Evolutionary conservation across 2,329 filamentous ascomycete genomes (phyloP).

Genomic region (Xylaria sp.): DNA sequence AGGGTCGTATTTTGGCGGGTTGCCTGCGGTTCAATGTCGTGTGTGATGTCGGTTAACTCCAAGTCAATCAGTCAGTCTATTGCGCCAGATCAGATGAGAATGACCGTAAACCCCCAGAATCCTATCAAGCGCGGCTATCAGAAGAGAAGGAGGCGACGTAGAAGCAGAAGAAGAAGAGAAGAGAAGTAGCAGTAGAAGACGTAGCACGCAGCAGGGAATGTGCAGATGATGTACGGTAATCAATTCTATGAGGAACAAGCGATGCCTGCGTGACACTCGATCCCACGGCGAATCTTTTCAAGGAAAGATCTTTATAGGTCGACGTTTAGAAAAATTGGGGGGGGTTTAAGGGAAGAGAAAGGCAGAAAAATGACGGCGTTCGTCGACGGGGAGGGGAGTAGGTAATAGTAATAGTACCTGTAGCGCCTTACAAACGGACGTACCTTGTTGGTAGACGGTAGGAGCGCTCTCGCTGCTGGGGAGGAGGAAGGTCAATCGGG

Average conservation of each 20-base stretch:
- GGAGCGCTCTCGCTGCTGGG: not conserved
- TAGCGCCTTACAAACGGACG: not conserved
- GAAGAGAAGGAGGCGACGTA: not conserved
- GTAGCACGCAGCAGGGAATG: not conserved
- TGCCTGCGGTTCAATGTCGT: not conserved
- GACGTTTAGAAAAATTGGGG: conserved; percentile 8
- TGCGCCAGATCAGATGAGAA: not conserved
- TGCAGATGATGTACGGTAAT: not conserved
- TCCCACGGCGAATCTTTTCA: conserved; percentile 3
- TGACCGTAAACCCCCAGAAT: not conserved
- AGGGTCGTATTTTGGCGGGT: not conserved
- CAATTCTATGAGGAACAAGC: conserved; percentile 10
- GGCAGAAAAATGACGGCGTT: conserved; percentile 16
- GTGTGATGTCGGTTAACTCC: too few species aligned
- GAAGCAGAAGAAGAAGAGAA: too few species aligned
- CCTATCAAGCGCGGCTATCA: not conserved
- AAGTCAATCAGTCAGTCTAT: not conserved
- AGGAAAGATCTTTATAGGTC: not conserved
- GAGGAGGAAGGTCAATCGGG: not conserved
- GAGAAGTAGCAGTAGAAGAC: too few species aligned
- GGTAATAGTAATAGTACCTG: conserved; percentile 1
- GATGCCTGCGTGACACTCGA: conserved; percentile 8
- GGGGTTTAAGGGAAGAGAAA: conserved; percentile 11
- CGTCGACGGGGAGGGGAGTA: conserved; percentile 13
- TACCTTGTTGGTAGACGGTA: not conserved